phyloP scores from a whole-genome alignment of 2,329 filamentous ascomycete species.

The Botryosphaeria agaves region DNA sequence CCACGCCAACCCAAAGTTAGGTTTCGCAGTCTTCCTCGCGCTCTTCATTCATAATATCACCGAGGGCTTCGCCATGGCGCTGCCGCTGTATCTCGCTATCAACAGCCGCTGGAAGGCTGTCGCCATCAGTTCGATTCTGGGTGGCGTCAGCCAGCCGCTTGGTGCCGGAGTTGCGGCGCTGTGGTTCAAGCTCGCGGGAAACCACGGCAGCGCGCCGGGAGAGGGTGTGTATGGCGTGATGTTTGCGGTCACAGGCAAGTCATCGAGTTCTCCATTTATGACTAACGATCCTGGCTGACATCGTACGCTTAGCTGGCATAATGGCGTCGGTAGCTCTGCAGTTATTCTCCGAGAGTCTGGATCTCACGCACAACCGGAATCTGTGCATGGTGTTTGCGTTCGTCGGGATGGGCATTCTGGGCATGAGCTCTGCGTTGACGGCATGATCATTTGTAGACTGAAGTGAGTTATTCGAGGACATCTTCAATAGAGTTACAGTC shows the following conservation, averaged over 20 bases:
- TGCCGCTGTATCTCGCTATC: constrained; percentile 84
- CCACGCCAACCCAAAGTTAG: constrained; percentile 77
- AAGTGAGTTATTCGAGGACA: too few relatives aligned
- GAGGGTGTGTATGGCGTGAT: constrained; percentile 55
- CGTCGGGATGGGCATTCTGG: constrained; percentile 73
- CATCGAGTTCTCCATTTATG: not conserved
- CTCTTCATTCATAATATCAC: constrained; percentile 97
- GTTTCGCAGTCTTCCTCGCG: constrained; percentile 84
- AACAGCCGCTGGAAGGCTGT: constrained; percentile 68
- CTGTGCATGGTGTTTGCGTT: constrained; percentile 70
- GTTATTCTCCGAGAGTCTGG: constrained; percentile 72
- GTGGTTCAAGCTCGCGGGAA: constrained; percentile 62
- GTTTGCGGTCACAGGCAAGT: constrained; percentile 54
- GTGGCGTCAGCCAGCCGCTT: constrained; percentile 72
- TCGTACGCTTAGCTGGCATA: constrained; percentile 54
- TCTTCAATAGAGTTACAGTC: too few relatives aligned
- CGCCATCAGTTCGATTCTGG: constrained; percentile 65
- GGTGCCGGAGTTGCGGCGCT: constrained; percentile 71
- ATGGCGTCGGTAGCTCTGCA: constrained; percentile 90
- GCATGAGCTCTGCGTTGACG: constrained; percentile 71
- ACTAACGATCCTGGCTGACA: too few relatives aligned
- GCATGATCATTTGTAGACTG: too few relatives aligned
- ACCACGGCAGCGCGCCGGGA: constrained; percentile 27
- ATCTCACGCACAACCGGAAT: constrained; percentile 61
- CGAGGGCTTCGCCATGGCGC: constrained; percentile 85